A percentile compares a stretch with the other conserved stretches of the same genome.
Conservation (phyloP, 75 land plant species). For the Picea sitchensis region DNA sequence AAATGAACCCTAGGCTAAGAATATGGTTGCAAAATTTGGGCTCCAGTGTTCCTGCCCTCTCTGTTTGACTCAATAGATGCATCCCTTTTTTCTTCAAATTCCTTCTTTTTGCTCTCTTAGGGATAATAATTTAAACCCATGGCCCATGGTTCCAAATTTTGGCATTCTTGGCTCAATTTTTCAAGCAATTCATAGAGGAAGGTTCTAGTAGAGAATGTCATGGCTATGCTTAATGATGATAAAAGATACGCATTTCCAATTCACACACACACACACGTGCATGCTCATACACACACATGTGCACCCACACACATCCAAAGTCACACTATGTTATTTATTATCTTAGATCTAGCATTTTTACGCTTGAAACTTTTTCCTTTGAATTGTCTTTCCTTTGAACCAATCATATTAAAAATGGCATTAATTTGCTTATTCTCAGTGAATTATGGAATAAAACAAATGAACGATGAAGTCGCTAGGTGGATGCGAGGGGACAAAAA, state of each 20-base stretch:
- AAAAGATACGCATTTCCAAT: not conserved
- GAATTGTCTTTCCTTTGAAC: not conserved
- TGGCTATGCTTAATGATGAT: not conserved
- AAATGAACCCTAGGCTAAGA: no score
- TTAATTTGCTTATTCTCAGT: slow-evolving; percentile 42
- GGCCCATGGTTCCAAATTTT: no score
- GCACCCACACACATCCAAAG: not conserved
- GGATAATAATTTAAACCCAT: no score
- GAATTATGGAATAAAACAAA: slow-evolving; percentile 81
- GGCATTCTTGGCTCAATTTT: no score
- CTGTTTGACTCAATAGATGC: no score
- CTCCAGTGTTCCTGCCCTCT: no score
- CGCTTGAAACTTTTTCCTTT: not conserved
- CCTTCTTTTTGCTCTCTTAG: no score
- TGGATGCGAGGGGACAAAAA: slow-evolving; percentile 77
- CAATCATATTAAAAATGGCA: not conserved
- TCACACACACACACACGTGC: not conserved
- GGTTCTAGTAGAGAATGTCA: not conserved
- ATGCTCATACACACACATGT: not conserved
- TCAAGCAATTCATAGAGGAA: no score
- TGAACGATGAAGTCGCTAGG: slow-evolving; percentile 81
- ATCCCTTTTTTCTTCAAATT: no score
- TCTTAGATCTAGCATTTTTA: not conserved
- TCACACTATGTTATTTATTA: not conserved
- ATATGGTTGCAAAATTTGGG: no score